Base-by-base conservation (phyloP, 768 basidiomycete species). In the Mycena crocata region DNA sequence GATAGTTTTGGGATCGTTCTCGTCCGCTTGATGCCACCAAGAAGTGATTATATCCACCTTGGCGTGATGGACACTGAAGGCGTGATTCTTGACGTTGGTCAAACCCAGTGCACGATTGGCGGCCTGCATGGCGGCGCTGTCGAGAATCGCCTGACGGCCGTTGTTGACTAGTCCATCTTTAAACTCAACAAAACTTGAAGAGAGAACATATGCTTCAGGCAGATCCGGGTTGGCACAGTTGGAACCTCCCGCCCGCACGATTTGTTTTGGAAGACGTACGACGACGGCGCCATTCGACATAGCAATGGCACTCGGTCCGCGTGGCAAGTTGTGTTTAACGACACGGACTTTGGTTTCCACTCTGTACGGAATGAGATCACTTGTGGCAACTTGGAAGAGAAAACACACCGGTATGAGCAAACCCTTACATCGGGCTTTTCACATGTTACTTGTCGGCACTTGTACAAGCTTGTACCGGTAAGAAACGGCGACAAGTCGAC, bases 401-500 rank as follows among this genome's bases (percentile, higher is more conserved):
- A n/a, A n/a, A n/a, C n/a, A n/a, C n/a, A n/a, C n/a, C n/a, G n/a
- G n/a, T n/a, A n/a, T n/a, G n/a, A n/a, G n/a, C 35, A 37, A 37
- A 8, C 35, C 35, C 35, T 9, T 44, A 21, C 56, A 45, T 58
- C 57, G 24, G 57, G 30, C 3, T 58, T 57, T 45, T 32, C 48
- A 48, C 57, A 58, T 14, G n/a, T 48, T 48, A 21, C 57, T 58
- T 58, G 57, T 58, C 28, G 30, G 57, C n/a, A 32, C 56, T 57
- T 57, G 56, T 57, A 48, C 57, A 48, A 58, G 57, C 45, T 57
- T 45, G 56, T 45, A 57, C 56, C 44, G 45, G 56, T 24, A 5
- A n/a, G 34, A 56, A 30, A 57, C 44, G 56, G 44, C 45, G 57
- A 48, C 42, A 58, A 58, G 57, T n/a, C 45, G 57, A 48, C 57